phyloP scores from a whole-genome alignment of 352 stramenopile species.

The Pythium coloratum region DNA sequence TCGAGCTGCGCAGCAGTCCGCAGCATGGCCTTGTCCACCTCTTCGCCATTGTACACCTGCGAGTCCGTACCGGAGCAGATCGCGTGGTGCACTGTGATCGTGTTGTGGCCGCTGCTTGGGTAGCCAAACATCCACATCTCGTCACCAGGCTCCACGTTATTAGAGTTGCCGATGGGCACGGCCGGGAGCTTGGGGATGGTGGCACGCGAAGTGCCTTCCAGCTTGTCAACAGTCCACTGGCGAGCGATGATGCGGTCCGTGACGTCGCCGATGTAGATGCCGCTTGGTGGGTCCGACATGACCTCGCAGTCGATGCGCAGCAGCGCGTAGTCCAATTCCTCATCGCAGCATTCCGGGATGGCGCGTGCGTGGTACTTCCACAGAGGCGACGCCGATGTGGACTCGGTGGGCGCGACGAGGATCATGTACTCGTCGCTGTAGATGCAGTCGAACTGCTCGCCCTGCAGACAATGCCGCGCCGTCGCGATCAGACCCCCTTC shows the following conservation, averaged over 20 bases:
- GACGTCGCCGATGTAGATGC: slow-evolving; percentile 88
- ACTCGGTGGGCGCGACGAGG: slow-evolving; percentile 79
- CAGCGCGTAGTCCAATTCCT: slow-evolving; percentile 82
- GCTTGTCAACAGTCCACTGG: slow-evolving; percentile 82
- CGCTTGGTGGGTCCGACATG: slow-evolving; percentile 81
- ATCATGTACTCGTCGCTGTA: slow-evolving; percentile 90
- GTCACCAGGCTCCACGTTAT: slow-evolving; percentile 86
- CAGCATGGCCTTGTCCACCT: slow-evolving; percentile 87
- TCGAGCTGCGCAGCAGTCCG: slow-evolving; percentile 82
- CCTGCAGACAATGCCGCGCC: slow-evolving; percentile 75
- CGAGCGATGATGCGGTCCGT: slow-evolving; percentile 84
- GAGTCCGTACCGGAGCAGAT: slow-evolving; percentile 88
- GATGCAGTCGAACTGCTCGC: slow-evolving; percentile 87
- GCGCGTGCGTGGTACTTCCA: slow-evolving; percentile 86
- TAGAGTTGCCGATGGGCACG: slow-evolving; percentile 84
- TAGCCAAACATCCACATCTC: slow-evolving; percentile 93
- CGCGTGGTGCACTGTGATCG: slow-evolving; percentile 88
- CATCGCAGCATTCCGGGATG: slow-evolving; percentile 83
- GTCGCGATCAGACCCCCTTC: slow-evolving; percentile 79
- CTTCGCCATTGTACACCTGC: slow-evolving; percentile 81
- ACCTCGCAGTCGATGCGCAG: slow-evolving; percentile 84
- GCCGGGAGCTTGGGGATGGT: slow-evolving; percentile 77
- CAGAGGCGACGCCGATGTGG: slow-evolving; percentile 68
- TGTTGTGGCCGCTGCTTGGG: slow-evolving; percentile 87
- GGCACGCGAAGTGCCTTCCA: slow-evolving; percentile 65